Evolutionary conservation across 176 grass and related monocot genomes (phyloP), one percentile per base, ranked within the genome.

Genomic region (Calamus simplicifolius): DNA sequence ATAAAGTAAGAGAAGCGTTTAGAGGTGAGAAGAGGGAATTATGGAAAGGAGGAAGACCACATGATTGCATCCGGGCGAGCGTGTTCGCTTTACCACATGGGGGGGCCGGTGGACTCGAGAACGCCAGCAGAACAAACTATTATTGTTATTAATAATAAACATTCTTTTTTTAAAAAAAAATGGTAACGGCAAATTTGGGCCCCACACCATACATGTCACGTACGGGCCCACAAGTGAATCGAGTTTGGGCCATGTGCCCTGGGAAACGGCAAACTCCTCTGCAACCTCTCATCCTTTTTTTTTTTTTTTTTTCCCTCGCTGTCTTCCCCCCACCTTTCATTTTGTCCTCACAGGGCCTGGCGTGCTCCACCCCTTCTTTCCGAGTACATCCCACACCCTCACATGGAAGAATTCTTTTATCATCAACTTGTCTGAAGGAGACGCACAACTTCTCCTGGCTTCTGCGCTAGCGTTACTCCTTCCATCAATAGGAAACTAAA

Each of bases 241-340:
- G 48, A 66, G 53, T 72, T 76, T 19, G 5, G 79, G 72, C 52
- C 54, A 57, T 82, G 72, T 62, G 73, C 73, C 79, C 79, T 62
- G 60, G 54, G 15, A 61, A 63, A 64, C 28, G 60, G 71, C 72
- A 82, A 82, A 23, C 54, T 29, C 49, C 60, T 61, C 48, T 49
- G 78, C 65, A 49, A 56, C 71, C 63, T 68, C 12, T 75, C 65
- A n/a, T n/a, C n/a, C n/a, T n/a, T n/a, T n/a, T n/a, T n/a, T n/a
- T n/a, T n/a, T n/a, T n/a, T 51, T 49, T 43, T 10, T 10, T 43
- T 10, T 43, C 35, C 35, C 35, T 43, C 12, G 12, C 6, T 3
- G 35, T 43, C 2, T 43, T 12, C 29, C 25, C n/a, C n/a, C n/a
- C n/a, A n/a, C n/a, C 23, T 54, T 52, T 52, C n/a, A 25, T 29